Conservation (phyloP, 805 yeast genomes). For the Schwanniomyces pseudopolymorphus region DNA sequence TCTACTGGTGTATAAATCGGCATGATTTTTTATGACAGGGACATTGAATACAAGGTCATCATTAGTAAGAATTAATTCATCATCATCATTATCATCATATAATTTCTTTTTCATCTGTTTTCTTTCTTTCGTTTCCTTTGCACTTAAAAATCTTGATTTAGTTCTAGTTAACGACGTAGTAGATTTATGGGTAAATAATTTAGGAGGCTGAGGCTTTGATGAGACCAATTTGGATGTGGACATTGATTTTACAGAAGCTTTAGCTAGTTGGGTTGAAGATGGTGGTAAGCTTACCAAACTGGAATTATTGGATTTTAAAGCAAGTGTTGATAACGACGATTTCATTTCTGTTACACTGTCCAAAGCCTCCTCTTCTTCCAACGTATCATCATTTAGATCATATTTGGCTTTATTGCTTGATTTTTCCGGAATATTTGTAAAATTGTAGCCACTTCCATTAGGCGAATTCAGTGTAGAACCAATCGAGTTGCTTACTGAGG, state of each 20-base stretch:
- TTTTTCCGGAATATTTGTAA: slow-evolving; percentile 5
- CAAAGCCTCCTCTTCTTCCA: slow-evolving; percentile 5
- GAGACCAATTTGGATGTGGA: slow-evolving; percentile 10
- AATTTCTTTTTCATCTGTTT: slow-evolving; percentile 35
- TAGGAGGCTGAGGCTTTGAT: slow-evolving; percentile 3
- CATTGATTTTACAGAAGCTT: slow-evolving; percentile 9
- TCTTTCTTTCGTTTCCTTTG: slow-evolving; percentile 39
- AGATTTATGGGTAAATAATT: slow-evolving; percentile 6
- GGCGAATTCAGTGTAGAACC: slow-evolving; percentile 20
- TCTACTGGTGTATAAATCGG: slow-evolving; percentile 26
- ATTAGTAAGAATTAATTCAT: slow-evolving; percentile 36
- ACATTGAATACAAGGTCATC: slow-evolving; percentile 43
- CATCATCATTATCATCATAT: slow-evolving; percentile 42
- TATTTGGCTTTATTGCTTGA: slow-evolving; percentile 2
- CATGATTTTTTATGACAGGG: slow-evolving; percentile 38
- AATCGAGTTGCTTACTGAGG: slow-evolving; percentile 30
- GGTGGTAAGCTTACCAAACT: neutral
- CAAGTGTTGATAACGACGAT: slow-evolving; percentile 19
- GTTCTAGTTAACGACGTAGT: slow-evolving; percentile 25
- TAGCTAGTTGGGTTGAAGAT: neutral
- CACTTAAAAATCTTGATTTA: slow-evolving; percentile 33
- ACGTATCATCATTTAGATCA: slow-evolving; percentile 2
- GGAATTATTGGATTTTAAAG: slow-evolving; percentile 8
- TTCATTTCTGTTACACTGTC: slow-evolving; percentile 9
- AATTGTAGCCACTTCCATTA: slow-evolving; percentile 8